These are phyloP conservation scores for Cyberlindnera petersonii DNA, from an alignment of 805 yeast species.

Conservation along the genomic window DNA sequence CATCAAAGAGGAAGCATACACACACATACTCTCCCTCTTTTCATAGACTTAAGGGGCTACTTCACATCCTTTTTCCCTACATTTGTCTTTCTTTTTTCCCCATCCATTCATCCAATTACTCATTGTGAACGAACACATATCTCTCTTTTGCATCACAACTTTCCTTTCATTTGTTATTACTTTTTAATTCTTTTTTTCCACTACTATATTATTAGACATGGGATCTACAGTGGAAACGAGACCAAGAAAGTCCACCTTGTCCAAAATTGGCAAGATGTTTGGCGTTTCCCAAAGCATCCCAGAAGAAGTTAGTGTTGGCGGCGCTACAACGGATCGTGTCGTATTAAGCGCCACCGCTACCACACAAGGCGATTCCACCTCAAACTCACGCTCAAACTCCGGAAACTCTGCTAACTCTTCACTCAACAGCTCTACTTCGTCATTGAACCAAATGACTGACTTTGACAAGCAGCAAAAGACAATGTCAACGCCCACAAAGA, in stretches of 20 bases:
- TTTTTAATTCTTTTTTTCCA: too few relatives aligned
- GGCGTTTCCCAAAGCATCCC: slow-evolving; percentile 19
- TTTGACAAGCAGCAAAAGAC: slow-evolving; percentile 6
- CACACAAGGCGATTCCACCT: neutral
- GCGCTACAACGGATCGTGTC: neutral
- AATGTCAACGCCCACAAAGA: slow-evolving; percentile 10
- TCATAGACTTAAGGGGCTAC: too few relatives aligned
- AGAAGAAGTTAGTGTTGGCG: slow-evolving; percentile 4
- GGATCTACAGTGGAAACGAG: slow-evolving; percentile 16
- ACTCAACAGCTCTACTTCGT: slow-evolving; percentile 15
- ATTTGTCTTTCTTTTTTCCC: too few relatives aligned
- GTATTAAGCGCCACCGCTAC: neutral
- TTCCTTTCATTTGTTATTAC: too few relatives aligned
- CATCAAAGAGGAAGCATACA: too few relatives aligned
- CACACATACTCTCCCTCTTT: too few relatives aligned
- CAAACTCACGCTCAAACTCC: slow-evolving; percentile 8
- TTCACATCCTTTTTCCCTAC: too few relatives aligned
- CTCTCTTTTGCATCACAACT: too few relatives aligned
- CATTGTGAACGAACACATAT: too few relatives aligned
- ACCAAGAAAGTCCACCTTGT: slow-evolving; percentile 28
- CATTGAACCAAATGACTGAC: slow-evolving; percentile 14
- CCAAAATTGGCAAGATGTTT: slow-evolving; percentile 29
- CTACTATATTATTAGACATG: slow-evolving; percentile 4
- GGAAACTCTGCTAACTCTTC: slow-evolving; percentile 9
- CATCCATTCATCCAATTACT: too few relatives aligned